These are phyloP conservation scores for Gossypioides kirkii DNA, from an alignment of 345 rosid species.

Conservation along the genomic window DNA sequence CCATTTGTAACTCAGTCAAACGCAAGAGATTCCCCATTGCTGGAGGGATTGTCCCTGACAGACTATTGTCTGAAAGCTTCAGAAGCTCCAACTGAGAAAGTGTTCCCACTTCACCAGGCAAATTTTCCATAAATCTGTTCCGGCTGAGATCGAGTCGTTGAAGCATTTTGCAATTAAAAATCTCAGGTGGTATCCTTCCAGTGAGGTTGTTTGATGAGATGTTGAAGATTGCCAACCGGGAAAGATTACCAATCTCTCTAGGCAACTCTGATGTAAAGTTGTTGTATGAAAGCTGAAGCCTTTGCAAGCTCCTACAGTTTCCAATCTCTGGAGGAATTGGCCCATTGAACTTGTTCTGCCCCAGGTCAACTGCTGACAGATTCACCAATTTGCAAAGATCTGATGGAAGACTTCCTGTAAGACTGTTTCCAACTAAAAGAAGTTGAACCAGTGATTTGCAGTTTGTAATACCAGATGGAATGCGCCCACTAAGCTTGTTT, in stretches of 20 bases:
- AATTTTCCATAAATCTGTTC: slow-evolving; percentile 51
- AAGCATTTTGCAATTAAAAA: slow-evolving; percentile 69
- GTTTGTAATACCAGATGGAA: slow-evolving; percentile 53
- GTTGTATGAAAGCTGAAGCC: slow-evolving; percentile 64
- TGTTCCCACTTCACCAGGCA: slow-evolving; percentile 55
- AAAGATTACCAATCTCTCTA: slow-evolving; percentile 62
- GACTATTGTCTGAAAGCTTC: slow-evolving; percentile 64
- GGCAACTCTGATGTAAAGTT: slow-evolving; percentile 61
- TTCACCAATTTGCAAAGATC: slow-evolving; percentile 57
- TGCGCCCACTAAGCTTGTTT: slow-evolving; percentile 62
- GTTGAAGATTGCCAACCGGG: slow-evolving; percentile 62
- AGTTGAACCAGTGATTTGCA: slow-evolving; percentile 67
- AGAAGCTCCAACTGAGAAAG: slow-evolving; percentile 82
- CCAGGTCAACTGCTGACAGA: slow-evolving; percentile 62
- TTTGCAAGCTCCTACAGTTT: slow-evolving; percentile 55
- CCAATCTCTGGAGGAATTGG: slow-evolving; percentile 65
- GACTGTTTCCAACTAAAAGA: slow-evolving; percentile 52
- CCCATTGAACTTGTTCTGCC: slow-evolving; percentile 66
- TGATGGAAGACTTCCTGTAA: slow-evolving; percentile 58
- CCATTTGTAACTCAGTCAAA: slow-evolving; percentile 82
- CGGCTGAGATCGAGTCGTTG: slow-evolving; percentile 79
- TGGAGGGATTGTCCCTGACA: slow-evolving; percentile 53
- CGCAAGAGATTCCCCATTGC: slow-evolving; percentile 55
- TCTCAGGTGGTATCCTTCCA: slow-evolving; percentile 63
- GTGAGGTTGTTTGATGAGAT: slow-evolving; percentile 63